Evolutionary conservation across 2,329 filamentous ascomycete genomes (phyloP).

Genomic region (Scytalidium lignicola): DNA sequence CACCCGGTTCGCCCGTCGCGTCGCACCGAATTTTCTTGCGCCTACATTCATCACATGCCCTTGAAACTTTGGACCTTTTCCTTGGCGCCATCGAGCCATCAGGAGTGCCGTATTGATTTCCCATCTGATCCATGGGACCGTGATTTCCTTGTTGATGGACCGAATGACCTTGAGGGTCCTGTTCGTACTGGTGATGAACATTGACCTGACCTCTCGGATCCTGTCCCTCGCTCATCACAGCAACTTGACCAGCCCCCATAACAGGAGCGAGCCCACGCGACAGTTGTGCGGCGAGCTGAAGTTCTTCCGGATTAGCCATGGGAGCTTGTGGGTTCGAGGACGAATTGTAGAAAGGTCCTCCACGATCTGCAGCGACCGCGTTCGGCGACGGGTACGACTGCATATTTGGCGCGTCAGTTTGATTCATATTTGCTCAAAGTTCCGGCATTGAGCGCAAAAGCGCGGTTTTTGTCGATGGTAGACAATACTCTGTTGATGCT

Average conservation of each 20-base stretch:
- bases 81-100: slow-evolving; percentile 49
- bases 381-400: slow-evolving; percentile 26
- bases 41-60: slow-evolving; percentile 84
- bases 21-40: slow-evolving; percentile 90
- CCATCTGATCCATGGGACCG: slow-evolving; percentile 29
- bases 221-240: slow-evolving; percentile 31
- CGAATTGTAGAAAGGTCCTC: slow-evolving; percentile 23
- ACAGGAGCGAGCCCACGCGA: slow-evolving; percentile 40
- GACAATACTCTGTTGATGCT: background rate
- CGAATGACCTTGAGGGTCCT: slow-evolving; percentile 22
- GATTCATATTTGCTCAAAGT: slow-evolving; percentile 6
- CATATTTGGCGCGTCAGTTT: slow-evolving; percentile 23
- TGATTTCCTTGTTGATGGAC: slow-evolving; percentile 11
- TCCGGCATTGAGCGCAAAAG: background rate
- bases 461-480: background rate
- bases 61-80: slow-evolving; percentile 80
- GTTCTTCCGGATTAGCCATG: slow-evolving; percentile 34
- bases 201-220: slow-evolving; percentile 29
- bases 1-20: slow-evolving; percentile 66
- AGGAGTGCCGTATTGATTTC: slow-evolving; percentile 39
- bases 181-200: slow-evolving; percentile 30
- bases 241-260: slow-evolving; percentile 32
- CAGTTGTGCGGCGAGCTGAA: slow-evolving; percentile 39
- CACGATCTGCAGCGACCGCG: slow-evolving; percentile 19
- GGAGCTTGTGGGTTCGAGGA: slow-evolving; percentile 18